A percentile compares a stretch with the other conserved stretches of the same genome.
Conservation (phyloP, 768 basidiomycete species). For the Tricholoma flavovirens region DNA sequence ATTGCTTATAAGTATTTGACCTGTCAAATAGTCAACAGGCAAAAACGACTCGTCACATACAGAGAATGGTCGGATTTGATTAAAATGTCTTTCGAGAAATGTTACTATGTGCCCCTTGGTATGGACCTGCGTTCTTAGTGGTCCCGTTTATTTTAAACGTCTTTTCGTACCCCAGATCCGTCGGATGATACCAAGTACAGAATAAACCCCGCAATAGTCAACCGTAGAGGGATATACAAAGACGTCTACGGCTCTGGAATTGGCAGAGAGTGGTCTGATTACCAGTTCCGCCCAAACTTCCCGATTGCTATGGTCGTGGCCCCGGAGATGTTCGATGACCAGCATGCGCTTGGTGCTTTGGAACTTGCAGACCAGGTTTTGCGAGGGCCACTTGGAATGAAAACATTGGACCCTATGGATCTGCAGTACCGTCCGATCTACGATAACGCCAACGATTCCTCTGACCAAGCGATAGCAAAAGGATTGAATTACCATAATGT, state of each 20-base stretch:
- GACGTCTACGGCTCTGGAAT: constrained; percentile 89
- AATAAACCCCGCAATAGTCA: constrained; percentile 64
- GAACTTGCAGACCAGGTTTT: constrained; percentile 75
- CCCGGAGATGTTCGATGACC: constrained; percentile 84
- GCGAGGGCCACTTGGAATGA: constrained; percentile 92
- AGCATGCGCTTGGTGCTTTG: constrained; percentile 75
- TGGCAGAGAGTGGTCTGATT: constrained; percentile 93
- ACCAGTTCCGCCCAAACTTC: constrained; percentile 91
- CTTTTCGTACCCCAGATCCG: constrained; percentile 44
- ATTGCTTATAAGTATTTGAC: background rate
- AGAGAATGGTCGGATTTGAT: constrained; percentile 85
- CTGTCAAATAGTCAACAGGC: constrained; percentile 56
- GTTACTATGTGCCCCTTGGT: constrained; percentile 87
- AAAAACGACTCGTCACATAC: constrained; percentile 71
- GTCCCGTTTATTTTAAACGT: background rate
- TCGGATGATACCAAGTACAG: constrained; percentile 65
- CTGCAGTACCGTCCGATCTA: constrained; percentile 87
- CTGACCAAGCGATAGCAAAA: constrained; percentile 81
- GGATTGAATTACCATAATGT: constrained; percentile 95
- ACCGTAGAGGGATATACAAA: constrained; percentile 96
- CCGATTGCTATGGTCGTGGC: constrained; percentile 96
- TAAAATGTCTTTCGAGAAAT: constrained; percentile 81
- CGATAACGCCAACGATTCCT: constrained; percentile 89
- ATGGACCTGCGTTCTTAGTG: constrained; percentile 17
- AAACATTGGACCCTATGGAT: constrained; percentile 86